These are phyloP conservation scores for Syzygium grande DNA, from an alignment of 345 rosid species.

Conservation along the genomic window DNA sequence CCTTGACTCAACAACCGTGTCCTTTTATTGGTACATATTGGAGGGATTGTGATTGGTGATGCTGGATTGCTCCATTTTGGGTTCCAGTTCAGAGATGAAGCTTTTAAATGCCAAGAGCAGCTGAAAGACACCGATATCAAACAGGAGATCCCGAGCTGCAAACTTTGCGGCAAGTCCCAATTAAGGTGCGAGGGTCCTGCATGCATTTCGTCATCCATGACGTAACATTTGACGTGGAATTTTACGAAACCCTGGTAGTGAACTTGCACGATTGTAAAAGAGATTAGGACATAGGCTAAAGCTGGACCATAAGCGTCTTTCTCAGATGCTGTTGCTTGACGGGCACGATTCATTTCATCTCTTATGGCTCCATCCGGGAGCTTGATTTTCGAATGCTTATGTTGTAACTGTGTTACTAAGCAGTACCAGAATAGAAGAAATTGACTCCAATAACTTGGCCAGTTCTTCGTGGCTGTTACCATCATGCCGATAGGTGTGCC, in stretches of 20 bases:
- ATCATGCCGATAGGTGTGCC: neutral
- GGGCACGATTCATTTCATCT: neutral
- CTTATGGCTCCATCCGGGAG: neutral
- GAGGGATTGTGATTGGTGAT: neutral
- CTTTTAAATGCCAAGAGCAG: neutral
- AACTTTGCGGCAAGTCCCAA: neutral
- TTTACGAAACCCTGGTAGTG: neutral
- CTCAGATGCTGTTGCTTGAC: neutral
- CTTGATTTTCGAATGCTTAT: neutral
- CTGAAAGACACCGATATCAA: neutral
- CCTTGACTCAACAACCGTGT: neutral
- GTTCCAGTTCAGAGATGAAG: neutral
- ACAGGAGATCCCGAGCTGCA: neutral
- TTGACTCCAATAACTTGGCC: neutral
- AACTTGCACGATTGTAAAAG: neutral
- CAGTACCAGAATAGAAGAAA: neutral
- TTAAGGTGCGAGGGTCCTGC: neutral
- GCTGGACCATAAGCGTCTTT: neutral
- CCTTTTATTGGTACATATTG: neutral
- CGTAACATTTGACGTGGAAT: neutral
- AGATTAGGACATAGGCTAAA: neutral
- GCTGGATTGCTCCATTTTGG: neutral
- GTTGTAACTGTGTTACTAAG: neutral
- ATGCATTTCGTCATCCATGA: neutral
- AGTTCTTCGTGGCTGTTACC: neutral